These are phyloP conservation scores for Phyllosticta citriasiana DNA, from an alignment of 2,329 filamentous ascomycete species.

Conservation along the genomic window DNA sequence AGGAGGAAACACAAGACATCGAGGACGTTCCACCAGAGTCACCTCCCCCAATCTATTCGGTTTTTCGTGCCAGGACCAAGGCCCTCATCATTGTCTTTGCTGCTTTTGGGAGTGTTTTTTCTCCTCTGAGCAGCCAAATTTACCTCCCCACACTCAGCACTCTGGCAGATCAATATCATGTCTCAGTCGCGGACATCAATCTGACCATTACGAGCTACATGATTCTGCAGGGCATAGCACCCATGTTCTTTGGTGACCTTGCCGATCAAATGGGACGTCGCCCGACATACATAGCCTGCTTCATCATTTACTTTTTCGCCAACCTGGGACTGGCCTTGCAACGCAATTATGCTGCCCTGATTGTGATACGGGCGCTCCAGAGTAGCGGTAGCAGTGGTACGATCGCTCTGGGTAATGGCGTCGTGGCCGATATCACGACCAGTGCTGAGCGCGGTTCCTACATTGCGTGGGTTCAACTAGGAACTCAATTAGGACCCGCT, in stretches of 20 bases:
- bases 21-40: background rate
- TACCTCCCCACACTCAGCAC: constrained; percentile 28
- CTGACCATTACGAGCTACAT: constrained; percentile 43
- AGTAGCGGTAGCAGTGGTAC: constrained; percentile 57
- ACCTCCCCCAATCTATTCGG: constrained; percentile 16
- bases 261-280: constrained; percentile 38
- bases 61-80: constrained; percentile 22
- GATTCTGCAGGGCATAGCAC: constrained; percentile 43
- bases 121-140: constrained; percentile 23
- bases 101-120: constrained; percentile 19
- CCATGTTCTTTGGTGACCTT: constrained; percentile 37
- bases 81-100: constrained; percentile 20
- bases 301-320: constrained; percentile 26
- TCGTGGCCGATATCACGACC: constrained; percentile 62
- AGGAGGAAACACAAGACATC: background rate
- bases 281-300: constrained; percentile 39
- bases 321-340: constrained; percentile 27
- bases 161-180: constrained; percentile 27
- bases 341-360: constrained; percentile 33
- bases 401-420: constrained; percentile 59
- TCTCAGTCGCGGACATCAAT: constrained; percentile 36
- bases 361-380: constrained; percentile 54
- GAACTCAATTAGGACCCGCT: constrained; percentile 38
- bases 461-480: constrained; percentile 56
- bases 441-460: constrained; percentile 62